These are phyloP conservation scores for Silene latifolia DNA, from an alignment of 148 eudicot genomes.

Conservation along the genomic window DNA sequence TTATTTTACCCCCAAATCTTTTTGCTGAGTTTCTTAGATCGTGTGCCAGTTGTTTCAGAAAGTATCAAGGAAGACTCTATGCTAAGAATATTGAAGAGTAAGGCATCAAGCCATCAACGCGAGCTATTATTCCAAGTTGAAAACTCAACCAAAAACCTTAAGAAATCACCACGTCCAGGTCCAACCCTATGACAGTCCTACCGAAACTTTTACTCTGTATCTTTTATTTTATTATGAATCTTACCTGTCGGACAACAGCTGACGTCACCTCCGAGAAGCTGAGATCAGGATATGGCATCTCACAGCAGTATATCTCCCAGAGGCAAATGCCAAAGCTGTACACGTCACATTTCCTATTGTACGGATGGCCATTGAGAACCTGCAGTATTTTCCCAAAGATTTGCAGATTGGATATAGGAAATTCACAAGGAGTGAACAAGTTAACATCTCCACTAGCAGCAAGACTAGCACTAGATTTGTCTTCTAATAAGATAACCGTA, in stretches of 20 bases:
- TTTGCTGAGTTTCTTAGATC: neutral
- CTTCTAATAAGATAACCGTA: neutral
- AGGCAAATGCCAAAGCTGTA: slow-evolving; percentile 84
- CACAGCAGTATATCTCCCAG: slow-evolving; percentile 95
- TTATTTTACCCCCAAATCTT: neutral
- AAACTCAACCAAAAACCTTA: neutral
- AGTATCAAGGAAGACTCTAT: neutral
- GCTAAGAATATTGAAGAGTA: neutral
- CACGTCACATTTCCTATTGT: slow-evolving; percentile 82
- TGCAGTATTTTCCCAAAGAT: slow-evolving; percentile 24
- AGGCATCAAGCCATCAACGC: neutral
- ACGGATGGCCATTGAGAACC: slow-evolving; percentile 81
- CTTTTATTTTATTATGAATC: neutral
- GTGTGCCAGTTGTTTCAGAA: neutral
- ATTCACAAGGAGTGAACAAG: neutral
- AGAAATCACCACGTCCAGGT: neutral
- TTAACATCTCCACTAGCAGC: neutral
- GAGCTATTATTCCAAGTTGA: neutral
- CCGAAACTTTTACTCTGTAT: neutral
- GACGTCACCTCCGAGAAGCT: slow-evolving; percentile 92
- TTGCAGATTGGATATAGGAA: slow-evolving; percentile 8
- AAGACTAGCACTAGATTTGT: neutral
- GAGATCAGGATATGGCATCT: slow-evolving; percentile 91
- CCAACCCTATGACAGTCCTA: neutral
- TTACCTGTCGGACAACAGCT: slow-evolving; percentile 87